Evolutionary conservation across 1,284 basidiomycete species (phyloP), one percentile per base, ranked within the genome.

Genomic region (Melanopsichium pennsylvanicum): DNA sequence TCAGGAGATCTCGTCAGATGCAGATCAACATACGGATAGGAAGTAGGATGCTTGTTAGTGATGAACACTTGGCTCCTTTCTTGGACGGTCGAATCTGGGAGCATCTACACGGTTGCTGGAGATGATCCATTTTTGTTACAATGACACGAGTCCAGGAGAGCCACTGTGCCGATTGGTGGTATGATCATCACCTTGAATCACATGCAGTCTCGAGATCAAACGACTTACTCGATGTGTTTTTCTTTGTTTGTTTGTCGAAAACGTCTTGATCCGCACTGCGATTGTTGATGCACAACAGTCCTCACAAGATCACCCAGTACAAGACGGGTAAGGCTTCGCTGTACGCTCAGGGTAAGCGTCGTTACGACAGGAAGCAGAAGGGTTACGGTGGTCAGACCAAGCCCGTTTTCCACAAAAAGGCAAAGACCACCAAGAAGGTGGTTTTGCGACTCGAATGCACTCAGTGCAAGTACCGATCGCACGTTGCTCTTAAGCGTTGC

Each of bases 381-480:
- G 95, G 95, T 86, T 99, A 97, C 86, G 95, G 95, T 91, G 95
- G 95, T 87, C 94, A 97, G 87, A 99, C 95, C 73, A 99, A 99
- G 88, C 95, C 96, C 76, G 94, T 97, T 84, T 97, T 97, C 90
- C 95, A 97, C 91, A 97, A 94, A 87, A 95, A 93, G 89, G 91
- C 80, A 48, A 81, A 81, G 79, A 67, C 92, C 75, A 97, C 95
- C 74, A 98, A 97, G 91, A 98, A 98, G 88, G 93, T 97, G 77
- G 95, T 97, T 54, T 87, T 98, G 72, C 90, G 94, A 84, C 85
- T 97, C 81, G 95, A 98, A 84, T 98, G 95, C 88, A 96, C 93
- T 52, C 87, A 88, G 45, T 98, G 95, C 91, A 98, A 98, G 85
- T 94, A 95, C 87, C 97, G 77, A 33, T 75, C 73, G 54, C 83